Conservation (phyloP, 192 early-diverging fungal species). For the Fimicolochytrium jonesii region DNA sequence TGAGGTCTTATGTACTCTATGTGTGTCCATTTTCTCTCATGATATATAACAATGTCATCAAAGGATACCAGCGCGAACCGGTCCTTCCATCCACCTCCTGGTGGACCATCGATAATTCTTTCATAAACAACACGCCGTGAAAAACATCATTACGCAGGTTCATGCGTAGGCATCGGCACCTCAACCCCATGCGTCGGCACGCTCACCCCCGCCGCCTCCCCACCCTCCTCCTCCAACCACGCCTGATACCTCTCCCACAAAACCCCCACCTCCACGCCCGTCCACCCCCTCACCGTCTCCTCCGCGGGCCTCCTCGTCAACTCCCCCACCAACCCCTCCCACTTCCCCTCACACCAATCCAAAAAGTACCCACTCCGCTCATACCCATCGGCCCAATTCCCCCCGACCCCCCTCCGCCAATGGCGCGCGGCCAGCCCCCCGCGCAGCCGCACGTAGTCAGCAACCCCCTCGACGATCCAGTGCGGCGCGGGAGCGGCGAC, state of each 20-base stretch:
- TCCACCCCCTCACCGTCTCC: not conserved
- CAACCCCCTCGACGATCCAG: conserved; percentile 44
- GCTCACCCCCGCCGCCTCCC: not conserved
- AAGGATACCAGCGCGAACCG: too few relatives aligned
- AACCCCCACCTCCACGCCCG: conserved; percentile 3
- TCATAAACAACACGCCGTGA: too few relatives aligned
- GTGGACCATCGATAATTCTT: too few relatives aligned
- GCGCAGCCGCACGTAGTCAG: conserved; percentile 39
- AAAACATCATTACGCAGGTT: too few relatives aligned
- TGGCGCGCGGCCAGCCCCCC: conserved; percentile 26
- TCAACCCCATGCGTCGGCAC: conserved; percentile 15
- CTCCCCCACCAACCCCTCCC: not conserved
- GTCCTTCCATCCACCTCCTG: too few relatives aligned
- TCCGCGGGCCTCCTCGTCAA: not conserved
- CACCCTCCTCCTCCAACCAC: not conserved
- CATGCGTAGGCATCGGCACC: conserved; percentile 6
- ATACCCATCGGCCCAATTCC: conserved; percentile 38
- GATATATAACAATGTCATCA: too few relatives aligned
- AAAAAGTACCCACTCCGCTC: conserved; percentile 42
- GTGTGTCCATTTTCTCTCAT: too few relatives aligned
- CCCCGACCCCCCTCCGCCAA: conserved; percentile 26
- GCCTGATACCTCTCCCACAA: conserved; percentile 16
- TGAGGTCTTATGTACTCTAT: too few relatives aligned
- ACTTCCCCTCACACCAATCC: conserved; percentile 29
- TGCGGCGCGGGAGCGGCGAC: conserved; percentile 1